Evolutionary conservation across 306 rosid species (phyloP).

Genomic region (Gynostemma pentaphyllum): DNA sequence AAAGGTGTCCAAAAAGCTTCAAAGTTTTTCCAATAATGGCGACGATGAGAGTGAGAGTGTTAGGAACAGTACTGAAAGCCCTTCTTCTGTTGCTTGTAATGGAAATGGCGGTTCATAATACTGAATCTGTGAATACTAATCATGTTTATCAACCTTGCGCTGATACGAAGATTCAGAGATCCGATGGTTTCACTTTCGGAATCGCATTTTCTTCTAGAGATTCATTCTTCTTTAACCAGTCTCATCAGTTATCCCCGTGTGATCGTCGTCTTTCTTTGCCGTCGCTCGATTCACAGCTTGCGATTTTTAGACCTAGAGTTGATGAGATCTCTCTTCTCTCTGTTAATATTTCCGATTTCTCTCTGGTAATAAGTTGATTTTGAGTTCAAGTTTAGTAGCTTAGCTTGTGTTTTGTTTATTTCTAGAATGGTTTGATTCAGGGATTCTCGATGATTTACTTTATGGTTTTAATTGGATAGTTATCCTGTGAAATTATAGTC

Average conservation of each 20-base stretch:
- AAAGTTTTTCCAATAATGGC: conserved; percentile 7
- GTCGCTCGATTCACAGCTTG: conserved; percentile 38
- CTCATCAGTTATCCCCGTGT: conserved; percentile 67
- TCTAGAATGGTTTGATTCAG: background rate
- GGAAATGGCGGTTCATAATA: background rate
- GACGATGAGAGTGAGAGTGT: conserved; percentile 17
- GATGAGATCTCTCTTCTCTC: conserved; percentile 73
- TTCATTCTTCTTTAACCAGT: conserved; percentile 33
- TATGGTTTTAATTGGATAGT: background rate
- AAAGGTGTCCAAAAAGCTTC: background rate
- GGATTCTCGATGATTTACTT: background rate
- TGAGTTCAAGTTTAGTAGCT: background rate
- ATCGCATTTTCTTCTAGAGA: conserved; percentile 43
- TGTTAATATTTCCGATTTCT: conserved; percentile 42
- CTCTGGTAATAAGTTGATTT: conserved; percentile 25
- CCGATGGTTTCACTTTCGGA: conserved; percentile 63
- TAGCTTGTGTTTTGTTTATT: background rate
- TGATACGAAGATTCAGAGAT: conserved; percentile 59
- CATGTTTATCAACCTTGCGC: conserved; percentile 44
- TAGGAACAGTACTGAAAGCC: background rate
- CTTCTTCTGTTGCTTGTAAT: conserved; percentile 2
- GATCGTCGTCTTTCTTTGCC: conserved; percentile 53
- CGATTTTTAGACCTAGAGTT: conserved; percentile 53
- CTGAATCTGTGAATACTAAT: conserved; percentile 31
- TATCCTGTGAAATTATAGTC: background rate